phyloP scores from a whole-genome alignment of 2,329 filamentous ascomycete species.

The Lachnum nothofagi region DNA sequence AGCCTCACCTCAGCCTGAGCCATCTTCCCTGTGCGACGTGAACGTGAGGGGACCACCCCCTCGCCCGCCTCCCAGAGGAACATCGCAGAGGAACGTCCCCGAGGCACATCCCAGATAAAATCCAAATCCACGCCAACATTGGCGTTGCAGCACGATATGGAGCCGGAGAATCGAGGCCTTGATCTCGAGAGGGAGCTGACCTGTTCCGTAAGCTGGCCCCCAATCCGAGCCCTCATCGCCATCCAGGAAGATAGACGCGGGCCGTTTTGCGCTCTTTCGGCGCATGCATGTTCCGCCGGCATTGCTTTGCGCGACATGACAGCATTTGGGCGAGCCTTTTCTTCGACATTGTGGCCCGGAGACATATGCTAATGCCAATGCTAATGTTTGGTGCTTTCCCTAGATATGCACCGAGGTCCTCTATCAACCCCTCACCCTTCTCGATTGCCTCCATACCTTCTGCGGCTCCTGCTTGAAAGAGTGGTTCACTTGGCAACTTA shows the following conservation, averaged over 20 bases:
- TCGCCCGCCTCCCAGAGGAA: too few relatives aligned
- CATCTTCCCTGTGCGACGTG: conserved; percentile 10
- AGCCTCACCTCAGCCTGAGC: conserved; percentile 6
- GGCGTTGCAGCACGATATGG: conserved; percentile 19
- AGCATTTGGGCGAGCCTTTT: background rate
- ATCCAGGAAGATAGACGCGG: background rate
- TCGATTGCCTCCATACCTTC: conserved; percentile 93
- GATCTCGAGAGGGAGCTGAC: conserved; percentile 91
- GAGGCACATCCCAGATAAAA: background rate
- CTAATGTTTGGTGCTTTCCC: conserved; percentile 12
- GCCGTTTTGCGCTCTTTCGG: background rate
- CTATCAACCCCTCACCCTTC: conserved; percentile 82
- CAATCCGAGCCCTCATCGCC: conserved; percentile 1
- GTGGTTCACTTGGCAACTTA: conserved; percentile 78
- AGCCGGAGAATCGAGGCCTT: conserved; percentile 46
- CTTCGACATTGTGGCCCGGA: too few relatives aligned
- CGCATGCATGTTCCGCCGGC: conserved; percentile 2
- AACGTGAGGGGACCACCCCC: conserved; percentile 5
- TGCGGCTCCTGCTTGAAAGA: conserved; percentile 93
- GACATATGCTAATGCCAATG: too few relatives aligned
- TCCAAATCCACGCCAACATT: background rate
- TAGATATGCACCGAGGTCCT: conserved; percentile 96
- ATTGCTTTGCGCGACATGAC: conserved; percentile 14
- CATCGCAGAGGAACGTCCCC: too few relatives aligned
- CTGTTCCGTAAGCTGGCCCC: conserved; percentile 69